Evolutionary conservation across 1,284 basidiomycete species (phyloP), one percentile per base, ranked within the genome.

Genomic region (Porodaedalea pini): DNA sequence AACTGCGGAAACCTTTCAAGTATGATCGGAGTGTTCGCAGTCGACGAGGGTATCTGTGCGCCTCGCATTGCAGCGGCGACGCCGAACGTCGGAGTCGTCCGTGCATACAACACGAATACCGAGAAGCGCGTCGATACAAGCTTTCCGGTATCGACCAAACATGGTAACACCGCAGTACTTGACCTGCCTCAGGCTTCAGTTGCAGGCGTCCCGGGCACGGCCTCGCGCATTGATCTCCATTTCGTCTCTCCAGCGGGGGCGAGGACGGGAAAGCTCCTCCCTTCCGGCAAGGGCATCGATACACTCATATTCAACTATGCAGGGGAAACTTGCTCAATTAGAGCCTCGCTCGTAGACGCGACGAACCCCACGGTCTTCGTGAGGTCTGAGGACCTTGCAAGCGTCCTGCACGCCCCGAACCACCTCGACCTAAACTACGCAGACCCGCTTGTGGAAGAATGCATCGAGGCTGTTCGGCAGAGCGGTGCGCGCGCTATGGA

Each of bases 341-440:
- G 62, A 5, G 77, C 74, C 0, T 86, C 84, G 4, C 74, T 85
- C 7, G 77, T 90, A 10, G 88, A 90, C 64, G 86, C 85, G 1
- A 85, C 86, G 3, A 90, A 90, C 65, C 87, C 88, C 0, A 86
- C 82, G 4, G 79, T 89, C 4, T 84, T 89, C 68, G 73, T 88
- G 61, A 51, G 67, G 25, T 68, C 73, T 2, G 59, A 70, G 1
- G 77, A 81, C 43, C 68, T 88, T n/a, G 66, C 67, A 11, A 43
- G 58, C 2, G 67, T 71, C n/a, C 69, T 80, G 27, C 58, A 61
- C 31, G 60, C 58, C 4, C 40, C 47, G 1, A 62, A 60, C 37
- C 4, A 19, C 15, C 11, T 2, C 13, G 25, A 49, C n/a, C 50
- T 67, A 44, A 67, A 69, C 63, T 71, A 68, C 44, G 55, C 64